Percentiles rank a stretch among this genome's conserved stretches.
These are phyloP conservation scores for Oryza longistaminata DNA, from an alignment of 176 grass and related monocot species.

Conservation along the genomic window DNA sequence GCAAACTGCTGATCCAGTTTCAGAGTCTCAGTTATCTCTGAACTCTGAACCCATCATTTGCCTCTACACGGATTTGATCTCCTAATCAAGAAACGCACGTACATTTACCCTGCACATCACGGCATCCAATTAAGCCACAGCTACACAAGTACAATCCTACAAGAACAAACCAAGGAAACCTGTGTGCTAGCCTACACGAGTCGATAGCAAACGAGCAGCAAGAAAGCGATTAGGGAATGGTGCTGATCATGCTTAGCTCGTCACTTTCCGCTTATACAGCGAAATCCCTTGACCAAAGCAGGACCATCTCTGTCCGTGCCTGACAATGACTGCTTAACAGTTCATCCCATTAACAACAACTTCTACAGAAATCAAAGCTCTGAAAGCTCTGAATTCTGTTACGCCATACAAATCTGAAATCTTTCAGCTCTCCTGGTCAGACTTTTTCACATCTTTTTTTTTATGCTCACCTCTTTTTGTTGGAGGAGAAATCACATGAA, in stretches of 20 bases:
- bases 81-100: constrained; percentile 18
- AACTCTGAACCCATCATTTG: constrained; percentile 3
- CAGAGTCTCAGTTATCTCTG: constrained; percentile 11
- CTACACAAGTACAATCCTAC: neutral
- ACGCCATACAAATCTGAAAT: constrained; percentile 9
- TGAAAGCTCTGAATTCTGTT: constrained; percentile 7
- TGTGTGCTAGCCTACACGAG: neutral
- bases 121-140: neutral
- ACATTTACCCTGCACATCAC: neutral
- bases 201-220: neutral
- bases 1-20: neutral
- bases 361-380: neutral
- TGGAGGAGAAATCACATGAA: constrained; percentile 37
- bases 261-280: constrained; percentile 29
- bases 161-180: neutral
- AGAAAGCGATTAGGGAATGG: neutral
- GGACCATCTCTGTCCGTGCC: constrained; percentile 20
- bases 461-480: neutral
- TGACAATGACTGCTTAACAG: constrained; percentile 47
- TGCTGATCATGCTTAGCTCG: constrained; percentile 19
- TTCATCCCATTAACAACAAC: constrained; percentile 46
- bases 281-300: constrained; percentile 28
- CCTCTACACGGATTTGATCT: neutral
- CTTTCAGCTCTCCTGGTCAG: constrained; percentile 8
- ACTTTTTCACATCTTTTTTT: neutral